Evolutionary conservation across 2,329 filamentous ascomycete genomes (phyloP), one percentile per base, ranked within the genome.

Genomic region (Ilyonectria robusta): DNA sequence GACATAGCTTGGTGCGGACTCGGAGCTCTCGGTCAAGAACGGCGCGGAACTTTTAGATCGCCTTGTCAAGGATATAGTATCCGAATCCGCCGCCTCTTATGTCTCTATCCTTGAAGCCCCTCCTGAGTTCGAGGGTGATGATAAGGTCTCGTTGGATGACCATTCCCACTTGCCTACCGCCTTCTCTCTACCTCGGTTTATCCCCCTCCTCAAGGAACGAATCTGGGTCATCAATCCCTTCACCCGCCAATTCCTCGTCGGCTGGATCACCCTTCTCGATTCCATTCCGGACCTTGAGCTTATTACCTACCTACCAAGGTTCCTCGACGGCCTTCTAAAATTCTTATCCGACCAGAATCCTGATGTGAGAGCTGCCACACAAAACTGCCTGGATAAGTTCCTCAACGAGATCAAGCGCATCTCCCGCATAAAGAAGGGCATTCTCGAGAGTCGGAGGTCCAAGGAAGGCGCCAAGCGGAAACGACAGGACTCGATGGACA

Each of bases 201-300:
- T 99, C 57, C 96, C 97, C 1, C 86, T 99, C 15, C 88, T 99
- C 21, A 94, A 97, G 80, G 95, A 99, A 78, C 91, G 96, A 57
- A 98, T 99, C 65, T 93, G 93, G 81, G 95, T 98, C 31, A 89
- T 97, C 67, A 98, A 97, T 76, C 95, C 97, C 0, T 98, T 97
- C 78, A 98, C 95, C 4, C 88, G 96, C 57, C 97, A 94, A 15
- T 99, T 99, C 75, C 86, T 99, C 15, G 96, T 99, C 2, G 94
- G 94, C 35, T 99, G 96, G 96, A 94, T 99, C 65, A 97, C 93
- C 4, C 83, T 99, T 17, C 86, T 99, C 21, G 96, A 99, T 79
- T 98, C 95, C 1, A 98, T 99, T 73, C 96, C 96, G 0, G 97
- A 99, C 77, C 85, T 99, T 47, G 97, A 99, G 80, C 89, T 99